These are phyloP conservation scores for Calonectria naviculata DNA, from an alignment of 2,329 filamentous ascomycete genomes.

Conservation along the genomic window DNA sequence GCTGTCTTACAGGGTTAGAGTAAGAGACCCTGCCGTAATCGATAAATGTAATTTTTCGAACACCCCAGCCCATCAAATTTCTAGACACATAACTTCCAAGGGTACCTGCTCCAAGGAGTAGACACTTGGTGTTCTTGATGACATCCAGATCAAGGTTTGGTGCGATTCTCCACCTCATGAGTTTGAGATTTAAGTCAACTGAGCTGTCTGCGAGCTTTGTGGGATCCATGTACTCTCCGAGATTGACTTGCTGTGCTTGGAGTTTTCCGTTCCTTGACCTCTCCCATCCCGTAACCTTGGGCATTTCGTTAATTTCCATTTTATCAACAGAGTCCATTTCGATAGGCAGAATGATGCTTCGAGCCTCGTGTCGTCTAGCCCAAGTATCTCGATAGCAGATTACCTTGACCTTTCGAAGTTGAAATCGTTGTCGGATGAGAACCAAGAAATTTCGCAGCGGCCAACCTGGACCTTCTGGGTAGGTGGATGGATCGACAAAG, in stretches of 20 bases:
- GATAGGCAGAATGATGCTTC: constrained; percentile 81
- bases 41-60: constrained; percentile 93
- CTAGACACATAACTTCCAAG: constrained; percentile 94
- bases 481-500: constrained; percentile 94
- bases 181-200: constrained; percentile 94
- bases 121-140: constrained; percentile 90
- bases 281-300: constrained; percentile 97
- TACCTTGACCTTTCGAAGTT: constrained; percentile 81
- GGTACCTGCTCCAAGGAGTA: constrained; percentile 92
- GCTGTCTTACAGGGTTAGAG: constrained; percentile 95
- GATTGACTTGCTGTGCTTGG: constrained; percentile 79
- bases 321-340: constrained; percentile 62
- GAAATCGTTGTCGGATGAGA: constrained; percentile 84
- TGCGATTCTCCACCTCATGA: constrained; percentile 99
- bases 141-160: constrained; percentile 87
- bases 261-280: constrained; percentile 83
- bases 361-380: constrained; percentile 79
- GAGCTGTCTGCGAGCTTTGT: constrained; percentile 88
- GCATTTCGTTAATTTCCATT: constrained; percentile 68
- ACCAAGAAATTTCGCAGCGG: constrained; percentile 90
- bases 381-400: constrained; percentile 92
- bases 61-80: constrained; percentile 94
- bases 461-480: constrained; percentile 89
- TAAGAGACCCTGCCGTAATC: constrained; percentile 95
- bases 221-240: constrained; percentile 95